Evolutionary conservation across 2,329 filamentous ascomycete genomes (phyloP).

Genomic region (Zymoseptoria tritici): DNA sequence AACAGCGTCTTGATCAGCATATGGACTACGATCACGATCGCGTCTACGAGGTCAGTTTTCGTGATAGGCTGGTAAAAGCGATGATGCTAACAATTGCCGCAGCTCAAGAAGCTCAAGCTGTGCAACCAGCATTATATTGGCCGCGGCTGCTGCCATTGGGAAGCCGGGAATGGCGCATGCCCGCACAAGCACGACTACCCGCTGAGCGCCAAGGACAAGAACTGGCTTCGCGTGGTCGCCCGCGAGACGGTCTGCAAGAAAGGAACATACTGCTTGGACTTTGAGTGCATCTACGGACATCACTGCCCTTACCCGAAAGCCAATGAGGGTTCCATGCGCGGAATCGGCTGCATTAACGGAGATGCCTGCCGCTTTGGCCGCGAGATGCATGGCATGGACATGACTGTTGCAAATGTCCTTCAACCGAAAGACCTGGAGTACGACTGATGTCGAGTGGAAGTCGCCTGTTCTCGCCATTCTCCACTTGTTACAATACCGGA

Average conservation of each 20-base stretch:
- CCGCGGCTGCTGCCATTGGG: constrained; percentile 47
- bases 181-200: constrained; percentile 50
- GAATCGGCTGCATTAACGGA: constrained; percentile 51
- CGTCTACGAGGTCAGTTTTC: constrained; percentile 38
- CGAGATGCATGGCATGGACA: constrained; percentile 53
- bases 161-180: constrained; percentile 42
- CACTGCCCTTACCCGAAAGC: constrained; percentile 47
- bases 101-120: constrained; percentile 53
- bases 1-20: constrained; percentile 52
- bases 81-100: neutral
- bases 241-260: constrained; percentile 57
- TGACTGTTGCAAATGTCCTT: constrained; percentile 45
- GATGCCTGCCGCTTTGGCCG: constrained; percentile 51
- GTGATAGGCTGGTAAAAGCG: neutral
- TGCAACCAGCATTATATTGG: constrained; percentile 57
- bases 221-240: constrained; percentile 51
- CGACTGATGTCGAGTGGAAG: neutral
- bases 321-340: constrained; percentile 37
- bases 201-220: constrained; percentile 46
- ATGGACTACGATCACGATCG: constrained; percentile 48
- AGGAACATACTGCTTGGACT: constrained; percentile 50
- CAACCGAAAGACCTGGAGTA: constrained; percentile 11
- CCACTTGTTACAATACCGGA: neutral
- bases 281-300: constrained; percentile 58
- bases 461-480: neutral